phyloP scores from a whole-genome alignment of 192 early-diverging fungal species.

The Piromyces finnis region DNA sequence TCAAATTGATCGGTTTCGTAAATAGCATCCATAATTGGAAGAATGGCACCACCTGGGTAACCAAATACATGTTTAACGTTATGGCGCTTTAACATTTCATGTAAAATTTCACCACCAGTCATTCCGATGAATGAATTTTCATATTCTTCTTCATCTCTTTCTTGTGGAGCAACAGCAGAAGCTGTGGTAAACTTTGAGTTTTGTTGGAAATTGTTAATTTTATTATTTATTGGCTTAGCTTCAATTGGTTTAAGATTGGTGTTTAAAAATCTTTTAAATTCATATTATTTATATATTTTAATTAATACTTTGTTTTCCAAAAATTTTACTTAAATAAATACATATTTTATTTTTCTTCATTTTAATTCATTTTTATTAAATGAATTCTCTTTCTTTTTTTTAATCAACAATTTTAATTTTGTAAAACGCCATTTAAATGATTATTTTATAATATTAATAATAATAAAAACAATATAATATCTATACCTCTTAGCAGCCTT shows the following conservation, averaged over 20 bases:
- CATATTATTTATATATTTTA: too few relatives aligned
- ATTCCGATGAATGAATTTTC: conserved; percentile 83
- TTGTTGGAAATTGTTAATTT: neutral
- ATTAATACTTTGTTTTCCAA: too few relatives aligned
- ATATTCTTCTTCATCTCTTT: conserved; percentile 19
- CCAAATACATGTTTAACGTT: conserved; percentile 90
- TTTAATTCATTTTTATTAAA: too few relatives aligned
- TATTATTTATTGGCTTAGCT: neutral
- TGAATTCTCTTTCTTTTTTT: too few relatives aligned
- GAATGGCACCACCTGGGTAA: conserved; percentile 94
- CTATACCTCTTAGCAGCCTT: neutral
- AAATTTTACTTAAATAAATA: too few relatives aligned
- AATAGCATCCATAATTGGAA: conserved; percentile 97
- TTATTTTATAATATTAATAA: too few relatives aligned
- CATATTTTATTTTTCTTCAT: too few relatives aligned
- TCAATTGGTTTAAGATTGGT: neutral
- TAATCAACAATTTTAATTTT: too few relatives aligned
- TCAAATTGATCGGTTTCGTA: conserved; percentile 89
- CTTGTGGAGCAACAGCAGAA: conserved; percentile 5
- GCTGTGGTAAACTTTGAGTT: neutral
- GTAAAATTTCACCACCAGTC: conserved; percentile 95
- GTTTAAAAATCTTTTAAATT: neutral
- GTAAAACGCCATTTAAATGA: too few relatives aligned
- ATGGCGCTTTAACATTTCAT: conserved; percentile 95
- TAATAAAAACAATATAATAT: too few relatives aligned